Conservation (phyloP, 768 basidiomycete species). For the Pisolithus marmoratus region DNA sequence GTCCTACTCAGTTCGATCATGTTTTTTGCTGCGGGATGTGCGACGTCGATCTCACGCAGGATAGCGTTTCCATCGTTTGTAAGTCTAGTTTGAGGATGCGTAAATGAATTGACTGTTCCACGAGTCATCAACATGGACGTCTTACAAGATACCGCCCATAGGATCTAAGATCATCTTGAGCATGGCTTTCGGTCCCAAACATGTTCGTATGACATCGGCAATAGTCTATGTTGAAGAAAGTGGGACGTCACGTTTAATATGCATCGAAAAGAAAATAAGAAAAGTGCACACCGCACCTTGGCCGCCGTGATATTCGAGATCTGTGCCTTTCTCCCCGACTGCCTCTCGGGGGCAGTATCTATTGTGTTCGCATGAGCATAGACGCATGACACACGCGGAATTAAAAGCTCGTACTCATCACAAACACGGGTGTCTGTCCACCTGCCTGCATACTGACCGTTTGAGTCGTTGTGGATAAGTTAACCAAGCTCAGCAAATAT, state of each 20-base stretch:
- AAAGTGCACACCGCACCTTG: constrained; percentile 52
- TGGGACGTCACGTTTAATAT: neutral
- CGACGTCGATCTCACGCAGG: constrained; percentile 96
- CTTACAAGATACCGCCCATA: constrained; percentile 97
- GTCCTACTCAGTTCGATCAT: constrained; percentile 99
- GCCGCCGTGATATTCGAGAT: constrained; percentile 96
- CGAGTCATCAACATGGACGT: constrained; percentile 5
- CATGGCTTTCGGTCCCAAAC: constrained; percentile 97
- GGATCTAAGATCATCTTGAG: constrained; percentile 99
- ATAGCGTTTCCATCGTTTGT: constrained; percentile 99
- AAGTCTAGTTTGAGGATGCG: constrained; percentile 45
- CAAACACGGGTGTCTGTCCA: constrained; percentile 75
- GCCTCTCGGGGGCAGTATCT: constrained; percentile 94
- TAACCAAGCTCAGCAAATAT: too few relatives aligned
- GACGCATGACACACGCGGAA: neutral
- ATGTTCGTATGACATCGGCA: constrained; percentile 96
- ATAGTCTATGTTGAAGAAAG: constrained; percentile 59
- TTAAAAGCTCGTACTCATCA: constrained; percentile 55
- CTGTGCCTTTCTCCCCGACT: constrained; percentile 92
- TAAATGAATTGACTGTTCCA: constrained; percentile 1
- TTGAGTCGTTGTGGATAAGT: neutral
- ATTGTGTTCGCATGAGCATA: constrained; percentile 2
- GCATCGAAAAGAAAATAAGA: neutral
- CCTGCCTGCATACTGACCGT: constrained; percentile 22
- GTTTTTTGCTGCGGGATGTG: constrained; percentile 97